A percentile compares a stretch with the other conserved stretches of the same genome.
Evolutionary conservation across 768 basidiomycete genomes (phyloP).

Genomic region (Tricholoma flavovirens): DNA sequence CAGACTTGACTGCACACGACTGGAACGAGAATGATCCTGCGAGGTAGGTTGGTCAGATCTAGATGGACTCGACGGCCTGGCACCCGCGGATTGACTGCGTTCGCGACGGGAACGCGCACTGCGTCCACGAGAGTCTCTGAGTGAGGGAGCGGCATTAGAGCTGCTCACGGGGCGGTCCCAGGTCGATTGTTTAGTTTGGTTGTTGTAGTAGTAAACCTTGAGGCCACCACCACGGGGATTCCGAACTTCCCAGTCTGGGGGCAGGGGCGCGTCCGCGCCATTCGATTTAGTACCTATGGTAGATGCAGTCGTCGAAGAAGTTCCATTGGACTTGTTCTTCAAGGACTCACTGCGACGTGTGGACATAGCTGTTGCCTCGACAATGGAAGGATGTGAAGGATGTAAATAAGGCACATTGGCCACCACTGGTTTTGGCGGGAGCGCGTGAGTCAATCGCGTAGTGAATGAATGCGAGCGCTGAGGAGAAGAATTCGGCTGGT

Average conservation of each 20-base stretch:
- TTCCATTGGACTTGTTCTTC: conserved; percentile 28
- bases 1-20: conserved; percentile 9
- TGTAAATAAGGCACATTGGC: conserved; percentile 46
- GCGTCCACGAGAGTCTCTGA: conserved; percentile 18
- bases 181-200: conserved; percentile 47
- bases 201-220: conserved; percentile 53
- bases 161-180: conserved; percentile 48
- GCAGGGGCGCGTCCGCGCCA: conserved; percentile 33
- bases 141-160: conserved; percentile 19
- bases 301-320: conserved; percentile 22
- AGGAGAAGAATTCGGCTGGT: conserved; percentile 14
- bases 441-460: conserved; percentile 53
- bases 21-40: conserved; percentile 19
- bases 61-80: conserved; percentile 18
- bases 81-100: conserved; percentile 20
- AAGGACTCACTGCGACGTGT: conserved; percentile 35
- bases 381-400: conserved; percentile 52
- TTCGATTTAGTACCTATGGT: conserved; percentile 13
- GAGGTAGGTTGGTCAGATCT: conserved; percentile 27
- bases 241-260: conserved; percentile 58
- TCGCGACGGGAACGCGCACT: conserved; percentile 21
- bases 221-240: conserved; percentile 42
- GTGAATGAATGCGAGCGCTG: conserved; percentile 21
- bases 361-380: conserved; percentile 60
- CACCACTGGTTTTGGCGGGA: conserved; percentile 61